phyloP scores from a whole-genome alignment of 805 yeast genomes.

The Wickerhamiella azymoides region DNA sequence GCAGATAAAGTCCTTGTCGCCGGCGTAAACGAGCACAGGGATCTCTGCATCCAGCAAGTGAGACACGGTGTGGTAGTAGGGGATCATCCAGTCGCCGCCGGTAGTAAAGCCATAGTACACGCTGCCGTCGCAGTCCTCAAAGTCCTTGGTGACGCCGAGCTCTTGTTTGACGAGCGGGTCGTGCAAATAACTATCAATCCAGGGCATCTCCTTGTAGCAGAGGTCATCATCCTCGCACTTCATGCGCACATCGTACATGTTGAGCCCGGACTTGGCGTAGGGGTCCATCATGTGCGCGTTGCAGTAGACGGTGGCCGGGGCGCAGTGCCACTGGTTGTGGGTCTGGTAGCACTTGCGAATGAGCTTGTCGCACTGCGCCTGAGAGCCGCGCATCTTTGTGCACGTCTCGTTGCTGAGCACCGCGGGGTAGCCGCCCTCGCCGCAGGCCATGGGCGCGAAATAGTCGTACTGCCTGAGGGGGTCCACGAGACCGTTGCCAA shows the following conservation, averaged over 20 bases:
- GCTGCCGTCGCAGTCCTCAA: slow-evolving; percentile 62
- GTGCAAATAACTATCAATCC: slow-evolving; percentile 65
- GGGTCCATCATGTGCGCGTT: slow-evolving; percentile 61
- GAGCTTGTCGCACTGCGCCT: slow-evolving; percentile 62
- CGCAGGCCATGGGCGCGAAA: slow-evolving; percentile 92
- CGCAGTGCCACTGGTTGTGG: slow-evolving; percentile 64
- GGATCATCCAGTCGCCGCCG: slow-evolving; percentile 54
- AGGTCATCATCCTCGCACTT: slow-evolving; percentile 23
- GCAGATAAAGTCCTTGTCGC: slow-evolving; percentile 85
- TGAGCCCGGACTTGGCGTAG: slow-evolving; percentile 64
- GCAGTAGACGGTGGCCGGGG: slow-evolving; percentile 83
- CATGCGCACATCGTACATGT: slow-evolving; percentile 75
- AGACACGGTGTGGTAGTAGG: slow-evolving; percentile 44
- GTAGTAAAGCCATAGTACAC: slow-evolving; percentile 61
- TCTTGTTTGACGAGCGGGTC: slow-evolving; percentile 56
- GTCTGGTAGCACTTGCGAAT: slow-evolving; percentile 60
- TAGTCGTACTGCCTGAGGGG: slow-evolving; percentile 63
- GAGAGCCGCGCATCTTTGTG: slow-evolving; percentile 43
- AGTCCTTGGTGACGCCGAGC: slow-evolving; percentile 57
- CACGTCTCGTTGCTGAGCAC: slow-evolving; percentile 69
- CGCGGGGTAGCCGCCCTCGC: slow-evolving; percentile 72
- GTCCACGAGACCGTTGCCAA: slow-evolving; percentile 87
- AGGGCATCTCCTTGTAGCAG: slow-evolving; percentile 63
- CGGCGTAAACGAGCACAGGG: slow-evolving; percentile 84
- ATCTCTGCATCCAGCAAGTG: slow-evolving; percentile 50